These are phyloP conservation scores for Arabidopsis suecica DNA, from an alignment of 345 rosid genomes.

Conservation along the genomic window DNA sequence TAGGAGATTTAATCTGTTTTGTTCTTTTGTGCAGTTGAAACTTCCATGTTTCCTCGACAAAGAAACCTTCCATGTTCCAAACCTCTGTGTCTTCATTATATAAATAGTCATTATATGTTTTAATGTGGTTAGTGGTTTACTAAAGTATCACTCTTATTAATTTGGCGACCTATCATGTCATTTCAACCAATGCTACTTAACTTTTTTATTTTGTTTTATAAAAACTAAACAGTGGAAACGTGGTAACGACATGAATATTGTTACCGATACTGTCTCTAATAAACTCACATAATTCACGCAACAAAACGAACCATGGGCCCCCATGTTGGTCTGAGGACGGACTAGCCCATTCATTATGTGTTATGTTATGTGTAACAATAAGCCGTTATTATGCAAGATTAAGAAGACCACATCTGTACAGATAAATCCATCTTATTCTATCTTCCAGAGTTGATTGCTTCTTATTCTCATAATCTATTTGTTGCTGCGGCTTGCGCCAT, in stretches of 20 bases:
- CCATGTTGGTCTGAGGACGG: neutral
- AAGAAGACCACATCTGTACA: no score
- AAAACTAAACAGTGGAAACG: neutral
- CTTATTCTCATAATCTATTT: no score
- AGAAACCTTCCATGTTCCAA: neutral
- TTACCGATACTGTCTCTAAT: neutral
- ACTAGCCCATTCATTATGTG: neutral
- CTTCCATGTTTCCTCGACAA: slow-evolving; percentile 12
- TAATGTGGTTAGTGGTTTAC: slow-evolving; percentile 1
- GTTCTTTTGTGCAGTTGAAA: neutral
- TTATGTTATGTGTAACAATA: no score
- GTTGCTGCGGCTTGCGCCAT: neutral
- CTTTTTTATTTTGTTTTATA: neutral
- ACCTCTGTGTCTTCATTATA: neutral
- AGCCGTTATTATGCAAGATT: no score
- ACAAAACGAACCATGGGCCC: neutral
- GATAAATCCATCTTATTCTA: no score
- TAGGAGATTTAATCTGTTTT: neutral
- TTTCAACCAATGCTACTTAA: neutral
- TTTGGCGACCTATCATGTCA: slow-evolving; percentile 24
- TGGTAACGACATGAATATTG: neutral
- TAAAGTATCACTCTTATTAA: slow-evolving; percentile 15
- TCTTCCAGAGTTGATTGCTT: neutral
- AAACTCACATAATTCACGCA: neutral
- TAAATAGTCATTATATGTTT: neutral